A percentile compares a stretch with the other conserved stretches of the same genome.
Evolutionary conservation across 345 rosid genomes (phyloP).

Genomic region (Brassica carinata): DNA sequence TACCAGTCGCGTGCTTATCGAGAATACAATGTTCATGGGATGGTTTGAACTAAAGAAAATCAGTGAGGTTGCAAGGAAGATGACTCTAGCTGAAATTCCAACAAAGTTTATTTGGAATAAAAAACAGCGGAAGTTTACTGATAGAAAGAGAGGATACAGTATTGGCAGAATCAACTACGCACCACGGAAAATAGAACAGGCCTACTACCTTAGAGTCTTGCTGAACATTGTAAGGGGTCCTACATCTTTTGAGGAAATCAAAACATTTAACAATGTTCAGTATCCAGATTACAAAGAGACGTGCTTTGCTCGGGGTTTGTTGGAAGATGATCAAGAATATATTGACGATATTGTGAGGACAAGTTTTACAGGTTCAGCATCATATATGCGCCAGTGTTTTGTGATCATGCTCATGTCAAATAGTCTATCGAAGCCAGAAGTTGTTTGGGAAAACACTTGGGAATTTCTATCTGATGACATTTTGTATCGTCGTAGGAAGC

Average conservation of each 20-base stretch:
- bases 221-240: background rate
- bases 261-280: background rate
- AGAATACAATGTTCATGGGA: background rate
- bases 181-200: background rate
- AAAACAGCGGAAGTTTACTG: background rate
- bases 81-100: background rate
- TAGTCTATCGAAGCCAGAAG: background rate
- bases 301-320: background rate
- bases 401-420: background rate
- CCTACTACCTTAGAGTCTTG: background rate
- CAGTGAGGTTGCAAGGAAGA: background rate
- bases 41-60: background rate
- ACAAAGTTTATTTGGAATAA: background rate
- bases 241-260: background rate
- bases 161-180: background rate
- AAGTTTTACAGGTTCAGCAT: background rate
- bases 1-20: background rate
- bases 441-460: background rate
- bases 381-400: background rate
- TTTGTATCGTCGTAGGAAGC: background rate
- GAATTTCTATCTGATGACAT: background rate
- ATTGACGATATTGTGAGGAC: background rate
- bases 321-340: background rate
- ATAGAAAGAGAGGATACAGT: background rate
- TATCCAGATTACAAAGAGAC: background rate